Percentiles rank a stretch among this genome's conserved stretches.
Evolutionary conservation across 495 filamentous ascomycete species (phyloP).

Genomic region (Lophium mytilinum): DNA sequence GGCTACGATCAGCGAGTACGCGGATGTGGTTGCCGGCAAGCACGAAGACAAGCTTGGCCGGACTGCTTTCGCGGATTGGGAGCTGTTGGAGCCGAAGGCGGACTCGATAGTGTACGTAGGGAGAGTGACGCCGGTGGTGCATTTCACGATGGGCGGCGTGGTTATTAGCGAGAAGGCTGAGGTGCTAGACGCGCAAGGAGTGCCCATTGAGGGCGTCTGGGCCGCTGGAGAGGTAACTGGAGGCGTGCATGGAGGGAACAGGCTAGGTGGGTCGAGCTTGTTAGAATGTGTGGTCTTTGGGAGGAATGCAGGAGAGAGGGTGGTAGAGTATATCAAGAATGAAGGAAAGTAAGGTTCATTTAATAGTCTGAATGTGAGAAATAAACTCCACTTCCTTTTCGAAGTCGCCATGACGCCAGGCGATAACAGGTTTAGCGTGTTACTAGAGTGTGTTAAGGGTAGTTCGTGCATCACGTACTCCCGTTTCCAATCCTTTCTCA

Average conservation of each 20-base stretch:
- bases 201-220: slow-evolving; percentile 41
- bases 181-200: slow-evolving; percentile 32
- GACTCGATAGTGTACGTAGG: slow-evolving; percentile 48
- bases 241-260: slow-evolving; percentile 49
- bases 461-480: too few relatives aligned
- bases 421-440: too few relatives aligned
- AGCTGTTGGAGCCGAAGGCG: slow-evolving; percentile 35
- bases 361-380: background rate
- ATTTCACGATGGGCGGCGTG: slow-evolving; percentile 54
- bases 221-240: slow-evolving; percentile 49
- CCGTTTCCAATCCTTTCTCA: too few relatives aligned
- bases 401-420: too few relatives aligned
- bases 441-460: too few relatives aligned
- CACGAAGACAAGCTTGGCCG: slow-evolving; percentile 38
- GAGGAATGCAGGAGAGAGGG: slow-evolving; percentile 44
- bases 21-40: slow-evolving; percentile 32
- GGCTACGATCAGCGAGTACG: slow-evolving; percentile 41
- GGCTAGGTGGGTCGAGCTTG: slow-evolving; percentile 44
- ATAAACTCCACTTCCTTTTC: too few relatives aligned
- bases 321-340: slow-evolving; percentile 6
- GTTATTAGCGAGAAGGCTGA: slow-evolving; percentile 39
- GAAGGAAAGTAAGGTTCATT: background rate
- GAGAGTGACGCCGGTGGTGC: slow-evolving; percentile 50
- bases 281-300: slow-evolving; percentile 56
- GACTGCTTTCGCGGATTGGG: slow-evolving; percentile 47